Evolutionary conservation across 1,284 basidiomycete species (phyloP), one percentile per base, ranked within the genome.

Genomic region (Leccinum fallax): DNA sequence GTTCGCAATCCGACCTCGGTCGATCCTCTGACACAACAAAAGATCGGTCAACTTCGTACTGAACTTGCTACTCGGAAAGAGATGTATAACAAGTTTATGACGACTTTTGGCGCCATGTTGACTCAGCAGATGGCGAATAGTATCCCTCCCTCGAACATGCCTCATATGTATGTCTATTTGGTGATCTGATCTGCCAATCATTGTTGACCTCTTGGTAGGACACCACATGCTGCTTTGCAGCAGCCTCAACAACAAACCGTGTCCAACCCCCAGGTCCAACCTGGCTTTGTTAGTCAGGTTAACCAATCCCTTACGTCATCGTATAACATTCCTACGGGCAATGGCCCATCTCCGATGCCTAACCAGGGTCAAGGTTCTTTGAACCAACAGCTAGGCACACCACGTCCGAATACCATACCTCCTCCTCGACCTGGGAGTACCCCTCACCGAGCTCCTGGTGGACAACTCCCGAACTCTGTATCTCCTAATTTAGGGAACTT

Each of bases 1-100:
- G 26, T 38, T 19, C 72, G 62, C 55, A 70, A 63, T 30, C 62
- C 69, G 34, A 60, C 64, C 16, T 62, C 73, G 24, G 57, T 69
- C 5, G 79, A 80, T 53, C 65, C 70, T 28, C 53, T 63, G 24
- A 64, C 72, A 21, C 64, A 76, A 55, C 68, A 65, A 63, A 74
- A 74, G 65, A 69, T 80, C 59, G 67, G 63, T 43, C 64, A 60
- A 9, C 40, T 76, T 10, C 72, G 73, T 15, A 24, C 55, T 1
- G 79, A 83, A 16, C 66, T 77, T 19, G 65, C 66, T 55, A 61
- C 10, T 21, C 75, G 76, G 64, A 80, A 77, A 72, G 80, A 83
- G 0, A 55, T 76, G 48, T 70, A 79, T 26, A 43, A 56, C 55
- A 79, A 76, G 61, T 69, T 81, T 56, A 60, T 74, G 1, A 43